phyloP scores from a whole-genome alignment of 768 basidiomycete genomes.

The Boletus subparvulus region DNA sequence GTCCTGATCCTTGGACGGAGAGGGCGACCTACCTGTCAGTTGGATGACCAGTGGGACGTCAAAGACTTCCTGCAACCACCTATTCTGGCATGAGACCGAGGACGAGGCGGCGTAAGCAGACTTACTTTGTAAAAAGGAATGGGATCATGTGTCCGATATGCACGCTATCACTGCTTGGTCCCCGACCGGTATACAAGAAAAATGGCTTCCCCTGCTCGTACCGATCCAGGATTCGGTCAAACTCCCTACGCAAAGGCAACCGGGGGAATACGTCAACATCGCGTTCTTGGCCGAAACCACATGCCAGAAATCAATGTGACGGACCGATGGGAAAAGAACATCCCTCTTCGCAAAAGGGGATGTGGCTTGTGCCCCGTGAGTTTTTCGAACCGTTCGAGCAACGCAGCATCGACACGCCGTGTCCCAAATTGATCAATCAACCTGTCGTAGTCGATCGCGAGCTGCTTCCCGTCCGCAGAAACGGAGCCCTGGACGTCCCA shows the following conservation, averaged over 20 bases:
- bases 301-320: conserved; percentile 19
- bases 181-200: conserved; percentile 96
- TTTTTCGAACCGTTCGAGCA: conserved; percentile 87
- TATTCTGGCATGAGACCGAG: conserved; percentile 30
- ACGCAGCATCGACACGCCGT: conserved; percentile 65
- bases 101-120: conserved; percentile 2
- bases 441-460: conserved; percentile 96
- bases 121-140: conserved; percentile 94
- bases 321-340: conserved; percentile 98
- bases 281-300: not conserved
- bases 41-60: conserved; percentile 93
- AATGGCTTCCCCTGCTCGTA: conserved; percentile 98
- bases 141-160: conserved; percentile 98
- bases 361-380: conserved; percentile 89
- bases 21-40: conserved; percentile 67
- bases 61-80: conserved; percentile 97
- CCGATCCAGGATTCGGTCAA: conserved; percentile 90
- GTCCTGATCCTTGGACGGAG: not conserved
- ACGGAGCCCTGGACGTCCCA: conserved; percentile 97
- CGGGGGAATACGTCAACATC: not conserved
- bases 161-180: conserved; percentile 95
- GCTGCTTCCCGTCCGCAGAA: conserved; percentile 83
- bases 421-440: conserved; percentile 94
- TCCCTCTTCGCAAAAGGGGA: conserved; percentile 81
- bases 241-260: conserved; percentile 56